phyloP scores from a whole-genome alignment of 345 rosid species.

The Gossypium ekmanianum region DNA sequence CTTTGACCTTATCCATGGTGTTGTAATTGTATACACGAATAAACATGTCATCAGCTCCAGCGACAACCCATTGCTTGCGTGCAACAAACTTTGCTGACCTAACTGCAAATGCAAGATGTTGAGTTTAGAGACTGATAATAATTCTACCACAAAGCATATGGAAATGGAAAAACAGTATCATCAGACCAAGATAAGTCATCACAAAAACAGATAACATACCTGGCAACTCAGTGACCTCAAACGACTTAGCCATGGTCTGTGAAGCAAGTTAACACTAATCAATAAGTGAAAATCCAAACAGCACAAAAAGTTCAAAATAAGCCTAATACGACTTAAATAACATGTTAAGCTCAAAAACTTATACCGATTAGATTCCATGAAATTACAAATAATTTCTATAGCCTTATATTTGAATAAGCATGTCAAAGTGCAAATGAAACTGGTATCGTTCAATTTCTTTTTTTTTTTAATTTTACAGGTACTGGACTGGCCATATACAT shows the following conservation, averaged over 20 bases:
- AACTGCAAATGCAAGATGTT: constrained; percentile 47
- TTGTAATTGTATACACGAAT: constrained; percentile 90
- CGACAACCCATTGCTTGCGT: constrained; percentile 89
- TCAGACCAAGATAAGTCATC: neutral
- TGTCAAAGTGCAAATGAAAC: neutral
- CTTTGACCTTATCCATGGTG: constrained; percentile 87
- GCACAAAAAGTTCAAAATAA: neutral
- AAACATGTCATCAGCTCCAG: constrained; percentile 92
- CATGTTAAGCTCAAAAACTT: neutral
- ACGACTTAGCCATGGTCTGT: constrained; percentile 85
- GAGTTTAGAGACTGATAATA: constrained; percentile 3
- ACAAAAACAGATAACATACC: constrained; percentile 40
- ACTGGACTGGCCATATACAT: neutral
- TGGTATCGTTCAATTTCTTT: neutral
- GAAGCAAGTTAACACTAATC: constrained; percentile 2
- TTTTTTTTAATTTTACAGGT: neutral
- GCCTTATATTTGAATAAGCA: neutral
- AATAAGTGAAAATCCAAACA: neutral
- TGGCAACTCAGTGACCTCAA: constrained; percentile 85
- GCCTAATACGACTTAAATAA: neutral
- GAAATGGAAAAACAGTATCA: constrained; percentile 1
- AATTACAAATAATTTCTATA: neutral
- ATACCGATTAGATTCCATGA: neutral
- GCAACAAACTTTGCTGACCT: constrained; percentile 91
- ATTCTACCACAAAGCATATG: constrained; percentile 10